These are phyloP conservation scores for Carex sylvatica DNA, from an alignment of 202 grass and related monocot genomes.

Conservation along the genomic window DNA sequence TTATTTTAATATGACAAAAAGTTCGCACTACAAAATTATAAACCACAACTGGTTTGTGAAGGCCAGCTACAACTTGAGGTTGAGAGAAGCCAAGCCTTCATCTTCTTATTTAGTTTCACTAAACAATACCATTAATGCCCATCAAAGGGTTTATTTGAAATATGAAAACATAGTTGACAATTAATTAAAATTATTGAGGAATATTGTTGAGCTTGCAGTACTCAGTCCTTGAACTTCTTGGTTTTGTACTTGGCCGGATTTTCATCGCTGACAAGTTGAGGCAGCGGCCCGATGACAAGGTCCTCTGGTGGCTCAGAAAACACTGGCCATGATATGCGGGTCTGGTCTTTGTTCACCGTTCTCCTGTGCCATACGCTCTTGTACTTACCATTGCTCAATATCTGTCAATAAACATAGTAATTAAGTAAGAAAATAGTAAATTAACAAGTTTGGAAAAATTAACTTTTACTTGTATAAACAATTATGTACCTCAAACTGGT, in stretches of 20 bases:
- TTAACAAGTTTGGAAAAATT: neutral
- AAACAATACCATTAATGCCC: neutral
- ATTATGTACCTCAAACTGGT: slow-evolving; percentile 67
- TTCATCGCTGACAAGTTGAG: slow-evolving; percentile 34
- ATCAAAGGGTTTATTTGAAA: neutral
- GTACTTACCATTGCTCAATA: slow-evolving; percentile 76
- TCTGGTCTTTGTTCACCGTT: slow-evolving; percentile 68
- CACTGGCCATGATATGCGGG: slow-evolving; percentile 74
- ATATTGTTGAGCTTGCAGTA: slow-evolving; percentile 80
- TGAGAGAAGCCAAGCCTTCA: neutral
- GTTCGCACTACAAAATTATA: neutral
- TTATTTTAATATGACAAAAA: too few species aligned
- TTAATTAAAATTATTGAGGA: slow-evolving; percentile 34
- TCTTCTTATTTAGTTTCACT: neutral
- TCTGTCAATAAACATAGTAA: slow-evolving; percentile 19
- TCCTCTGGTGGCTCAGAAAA: slow-evolving; percentile 53
- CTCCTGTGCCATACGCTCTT: slow-evolving; percentile 69
- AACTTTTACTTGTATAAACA: neutral
- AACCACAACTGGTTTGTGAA: neutral
- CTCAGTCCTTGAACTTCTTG: slow-evolving; percentile 73
- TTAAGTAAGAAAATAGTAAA: neutral
- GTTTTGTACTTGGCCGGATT: slow-evolving; percentile 56
- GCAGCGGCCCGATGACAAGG: slow-evolving; percentile 47
- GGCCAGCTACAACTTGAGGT: neutral
- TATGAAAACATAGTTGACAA: neutral